A percentile compares a stretch with the other conserved stretches of the same genome.
Conservation (phyloP, 371 early-diverging fungal genomes). For the Globomyces sp. region DNA sequence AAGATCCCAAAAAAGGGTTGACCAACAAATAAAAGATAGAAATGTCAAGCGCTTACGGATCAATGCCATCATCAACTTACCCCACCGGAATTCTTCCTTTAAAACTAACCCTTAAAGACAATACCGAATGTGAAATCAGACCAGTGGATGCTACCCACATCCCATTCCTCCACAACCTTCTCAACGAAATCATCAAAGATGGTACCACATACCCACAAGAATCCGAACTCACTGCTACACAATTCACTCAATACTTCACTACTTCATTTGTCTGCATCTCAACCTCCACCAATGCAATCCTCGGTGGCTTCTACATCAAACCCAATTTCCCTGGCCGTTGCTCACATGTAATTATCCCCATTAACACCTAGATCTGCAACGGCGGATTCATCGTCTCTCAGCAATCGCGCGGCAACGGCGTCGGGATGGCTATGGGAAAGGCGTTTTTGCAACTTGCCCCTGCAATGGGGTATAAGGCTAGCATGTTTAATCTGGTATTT, state of each 20-base stretch:
- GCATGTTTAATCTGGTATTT: constrained; percentile 81
- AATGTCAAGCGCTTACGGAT: no score
- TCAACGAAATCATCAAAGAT: constrained; percentile 62
- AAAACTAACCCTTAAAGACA: constrained; percentile 20
- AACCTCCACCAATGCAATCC: constrained; percentile 26
- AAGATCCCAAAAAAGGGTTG: no score
- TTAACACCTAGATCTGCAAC: constrained; percentile 53
- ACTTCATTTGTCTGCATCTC: constrained; percentile 29
- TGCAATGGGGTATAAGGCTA: constrained; percentile 67
- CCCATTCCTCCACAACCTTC: constrained; percentile 50
- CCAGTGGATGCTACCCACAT: constrained; percentile 29
- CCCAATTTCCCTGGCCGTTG: constrained; percentile 68
- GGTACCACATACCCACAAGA: constrained; percentile 80
- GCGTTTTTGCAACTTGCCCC: constrained; percentile 65
- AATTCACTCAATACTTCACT: constrained; percentile 51
- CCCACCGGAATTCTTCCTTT: no score
- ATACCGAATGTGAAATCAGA: constrained; percentile 18
- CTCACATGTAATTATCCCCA: constrained; percentile 16
- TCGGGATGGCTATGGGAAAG: constrained; percentile 67
- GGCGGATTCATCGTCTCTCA: constrained; percentile 69
- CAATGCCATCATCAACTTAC: no score
- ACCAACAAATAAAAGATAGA: no score
- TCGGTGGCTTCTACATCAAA: constrained; percentile 75
- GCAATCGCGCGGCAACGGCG: constrained; percentile 55
- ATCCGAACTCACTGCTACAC: constrained; percentile 40